Conservation (phyloP, 1,284 basidiomycete genomes). For the Trametes hirsuta region DNA sequence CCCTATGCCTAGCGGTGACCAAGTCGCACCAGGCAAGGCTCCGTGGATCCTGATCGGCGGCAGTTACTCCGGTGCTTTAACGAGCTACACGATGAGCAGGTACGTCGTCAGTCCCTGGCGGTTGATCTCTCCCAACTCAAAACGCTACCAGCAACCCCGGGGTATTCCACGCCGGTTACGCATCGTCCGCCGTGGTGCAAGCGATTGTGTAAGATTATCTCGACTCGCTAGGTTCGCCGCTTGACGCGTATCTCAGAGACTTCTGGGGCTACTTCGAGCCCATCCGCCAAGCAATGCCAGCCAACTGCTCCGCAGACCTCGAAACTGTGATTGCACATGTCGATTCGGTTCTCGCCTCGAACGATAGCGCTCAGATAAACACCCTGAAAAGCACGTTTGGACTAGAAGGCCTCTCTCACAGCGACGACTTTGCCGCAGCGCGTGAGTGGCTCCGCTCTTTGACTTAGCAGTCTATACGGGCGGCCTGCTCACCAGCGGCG, state of each 20-base stretch:
- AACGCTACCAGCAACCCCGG: slow-evolving; percentile 51
- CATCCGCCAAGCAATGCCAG: slow-evolving; percentile 65
- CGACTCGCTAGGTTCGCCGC: neutral
- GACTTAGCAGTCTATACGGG: neutral
- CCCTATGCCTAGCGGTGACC: slow-evolving; percentile 66
- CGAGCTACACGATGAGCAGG: slow-evolving; percentile 74
- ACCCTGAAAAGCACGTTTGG: slow-evolving; percentile 60
- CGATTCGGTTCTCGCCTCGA: slow-evolving; percentile 54
- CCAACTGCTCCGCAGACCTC: slow-evolving; percentile 73
- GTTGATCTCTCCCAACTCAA: neutral
- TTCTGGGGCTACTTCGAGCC: slow-evolving; percentile 76
- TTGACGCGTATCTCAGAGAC: slow-evolving; percentile 40
- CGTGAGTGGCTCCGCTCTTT: slow-evolving; percentile 33
- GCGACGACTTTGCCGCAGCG: slow-evolving; percentile 67
- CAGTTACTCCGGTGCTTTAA: slow-evolving; percentile 71
- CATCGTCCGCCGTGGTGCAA: slow-evolving; percentile 73
- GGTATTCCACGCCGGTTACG: slow-evolving; percentile 69
- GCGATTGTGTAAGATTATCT: slow-evolving; percentile 53
- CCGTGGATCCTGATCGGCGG: slow-evolving; percentile 76
- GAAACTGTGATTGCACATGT: slow-evolving; percentile 62
- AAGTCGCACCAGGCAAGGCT: slow-evolving; percentile 56
- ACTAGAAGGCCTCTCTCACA: slow-evolving; percentile 54
- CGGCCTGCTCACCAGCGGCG: neutral
- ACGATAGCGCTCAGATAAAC: slow-evolving; percentile 47
- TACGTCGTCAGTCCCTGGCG: slow-evolving; percentile 39